Evolutionary conservation across 2,329 filamentous ascomycete species (phyloP).

Genomic region (Xylaria sp.): DNA sequence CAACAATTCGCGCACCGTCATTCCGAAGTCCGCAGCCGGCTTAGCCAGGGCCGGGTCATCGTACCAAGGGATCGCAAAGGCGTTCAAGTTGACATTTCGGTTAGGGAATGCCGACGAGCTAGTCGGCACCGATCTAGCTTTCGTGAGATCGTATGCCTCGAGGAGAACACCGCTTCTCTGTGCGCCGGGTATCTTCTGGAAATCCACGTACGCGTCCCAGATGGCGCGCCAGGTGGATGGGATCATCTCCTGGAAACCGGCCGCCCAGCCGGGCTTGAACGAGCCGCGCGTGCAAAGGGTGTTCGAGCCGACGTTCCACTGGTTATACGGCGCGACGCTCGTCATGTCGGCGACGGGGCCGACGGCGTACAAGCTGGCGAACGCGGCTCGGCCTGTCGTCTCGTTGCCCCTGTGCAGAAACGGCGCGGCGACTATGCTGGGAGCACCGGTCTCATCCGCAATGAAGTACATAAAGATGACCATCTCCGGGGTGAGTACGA

Average conservation of each 20-base stretch:
- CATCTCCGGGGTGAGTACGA: constrained; percentile 8
- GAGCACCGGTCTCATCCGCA: not conserved
- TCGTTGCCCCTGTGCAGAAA: constrained; percentile 12
- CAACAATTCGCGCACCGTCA: not conserved
- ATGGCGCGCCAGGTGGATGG: constrained; percentile 13
- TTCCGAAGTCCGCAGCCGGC: not conserved
- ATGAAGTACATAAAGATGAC: constrained; percentile 9
- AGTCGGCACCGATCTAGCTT: not conserved
- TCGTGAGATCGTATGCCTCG: constrained; percentile 10
- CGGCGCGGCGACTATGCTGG: constrained; percentile 6
- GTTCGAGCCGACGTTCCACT: constrained; percentile 12
- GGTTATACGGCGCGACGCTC: constrained; percentile 5
- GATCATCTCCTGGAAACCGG: constrained; percentile 9
- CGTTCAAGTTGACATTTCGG: not conserved
- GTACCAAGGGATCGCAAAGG: constrained; percentile 4
- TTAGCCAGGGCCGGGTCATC: not conserved
- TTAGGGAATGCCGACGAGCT: constrained; percentile 2
- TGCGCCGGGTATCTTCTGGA: constrained; percentile 9
- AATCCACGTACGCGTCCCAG: constrained; percentile 9
- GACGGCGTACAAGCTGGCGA: constrained; percentile 8
- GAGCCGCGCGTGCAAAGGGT: constrained; percentile 5
- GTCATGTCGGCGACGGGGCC: constrained; percentile 13
- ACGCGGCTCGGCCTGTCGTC: constrained; percentile 3
- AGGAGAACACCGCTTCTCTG: constrained; percentile 9
- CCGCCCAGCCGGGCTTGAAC: constrained; percentile 11